Percentiles rank a stretch among this genome's conserved stretches.
Conservation (phyloP, 768 basidiomycete genomes). For the Mycena epipterygia region DNA sequence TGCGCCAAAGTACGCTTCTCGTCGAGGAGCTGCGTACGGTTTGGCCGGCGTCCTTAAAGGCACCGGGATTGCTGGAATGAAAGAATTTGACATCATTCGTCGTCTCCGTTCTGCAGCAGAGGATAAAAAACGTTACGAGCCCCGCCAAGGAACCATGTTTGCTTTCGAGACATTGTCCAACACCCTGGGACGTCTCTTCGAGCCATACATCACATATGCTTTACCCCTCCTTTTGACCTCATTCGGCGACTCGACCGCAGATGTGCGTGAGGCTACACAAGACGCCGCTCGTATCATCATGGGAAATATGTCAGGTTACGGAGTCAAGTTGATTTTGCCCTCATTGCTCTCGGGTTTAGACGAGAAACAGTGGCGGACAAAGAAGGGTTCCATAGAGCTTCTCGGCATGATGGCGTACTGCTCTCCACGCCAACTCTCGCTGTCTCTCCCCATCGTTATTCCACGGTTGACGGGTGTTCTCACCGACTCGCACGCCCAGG, state of each 20-base stretch:
- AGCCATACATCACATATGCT: conserved; percentile 89
- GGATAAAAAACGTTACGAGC: conserved; percentile 90
- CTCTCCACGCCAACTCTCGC: conserved; percentile 93
- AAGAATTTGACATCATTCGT: conserved; percentile 83
- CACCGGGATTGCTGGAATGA: conserved; percentile 87
- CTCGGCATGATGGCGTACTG: conserved; percentile 99
- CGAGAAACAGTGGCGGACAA: conserved; percentile 98
- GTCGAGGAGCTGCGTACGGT: conserved; percentile 99
- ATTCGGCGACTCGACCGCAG: conserved; percentile 89
- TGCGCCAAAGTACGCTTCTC: conserved; percentile 88
- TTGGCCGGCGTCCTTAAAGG: conserved; percentile 94
- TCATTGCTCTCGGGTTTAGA: conserved; percentile 91
- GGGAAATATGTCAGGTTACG: conserved; percentile 94
- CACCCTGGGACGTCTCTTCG: conserved; percentile 91
- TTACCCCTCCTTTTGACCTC: conserved; percentile 86
- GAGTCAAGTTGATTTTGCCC: conserved; percentile 95
- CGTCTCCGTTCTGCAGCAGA: conserved; percentile 83
- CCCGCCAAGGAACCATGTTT: conserved; percentile 95
- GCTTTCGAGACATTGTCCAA: conserved; percentile 92
- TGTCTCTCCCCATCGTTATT: conserved; percentile 96
- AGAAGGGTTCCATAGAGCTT: conserved; percentile 96
- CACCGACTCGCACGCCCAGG: conserved; percentile 98
- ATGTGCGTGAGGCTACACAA: conserved; percentile 94
- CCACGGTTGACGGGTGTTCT: conserved; percentile 95
- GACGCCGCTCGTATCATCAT: conserved; percentile 96